Conservation (phyloP, 176 grass and related monocot genomes). For the Saccharum spontaneum region DNA sequence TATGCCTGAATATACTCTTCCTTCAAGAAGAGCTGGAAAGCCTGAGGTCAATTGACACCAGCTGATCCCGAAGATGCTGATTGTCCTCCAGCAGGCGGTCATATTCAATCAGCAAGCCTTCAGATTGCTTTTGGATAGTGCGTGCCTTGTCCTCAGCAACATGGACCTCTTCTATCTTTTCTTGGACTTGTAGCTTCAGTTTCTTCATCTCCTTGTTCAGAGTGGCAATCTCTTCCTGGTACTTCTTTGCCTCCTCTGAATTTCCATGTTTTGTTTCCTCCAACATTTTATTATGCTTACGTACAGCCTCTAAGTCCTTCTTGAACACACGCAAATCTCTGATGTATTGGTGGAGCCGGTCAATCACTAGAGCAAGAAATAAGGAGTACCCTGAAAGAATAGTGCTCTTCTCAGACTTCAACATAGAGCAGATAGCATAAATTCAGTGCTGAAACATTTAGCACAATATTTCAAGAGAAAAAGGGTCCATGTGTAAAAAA, state of each 20-base stretch:
- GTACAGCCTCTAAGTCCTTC: constrained; percentile 65
- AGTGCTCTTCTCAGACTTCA: constrained; percentile 10
- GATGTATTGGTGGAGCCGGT: constrained; percentile 82
- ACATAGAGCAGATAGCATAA: background rate
- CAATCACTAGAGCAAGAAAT: constrained; percentile 80
- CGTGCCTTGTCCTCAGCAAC: constrained; percentile 47
- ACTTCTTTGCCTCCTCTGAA: constrained; percentile 42
- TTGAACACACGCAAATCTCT: constrained; percentile 66
- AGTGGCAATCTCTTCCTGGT: constrained; percentile 46
- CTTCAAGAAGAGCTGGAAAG: constrained; percentile 57
- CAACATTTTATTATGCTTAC: constrained; percentile 64
- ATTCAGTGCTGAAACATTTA: background rate
- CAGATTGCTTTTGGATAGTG: constrained; percentile 69
- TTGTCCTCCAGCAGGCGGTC: constrained; percentile 87
- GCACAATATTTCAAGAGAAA: background rate
- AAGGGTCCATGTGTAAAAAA: background rate
- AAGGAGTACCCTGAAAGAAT: constrained; percentile 70
- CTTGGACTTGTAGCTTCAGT: constrained; percentile 59
- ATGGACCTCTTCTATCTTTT: constrained; percentile 56
- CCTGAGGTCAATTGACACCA: constrained; percentile 58
- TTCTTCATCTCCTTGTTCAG: constrained; percentile 70
- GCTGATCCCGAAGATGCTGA: constrained; percentile 65
- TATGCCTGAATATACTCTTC: constrained; percentile 35
- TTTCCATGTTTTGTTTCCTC: constrained; percentile 66
- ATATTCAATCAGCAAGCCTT: constrained; percentile 79